Percentiles rank a stretch among this genome's conserved stretches.
phyloP scores from a whole-genome alignment of 176 grass and related monocot genomes.

The Metroxylon sagu region DNA sequence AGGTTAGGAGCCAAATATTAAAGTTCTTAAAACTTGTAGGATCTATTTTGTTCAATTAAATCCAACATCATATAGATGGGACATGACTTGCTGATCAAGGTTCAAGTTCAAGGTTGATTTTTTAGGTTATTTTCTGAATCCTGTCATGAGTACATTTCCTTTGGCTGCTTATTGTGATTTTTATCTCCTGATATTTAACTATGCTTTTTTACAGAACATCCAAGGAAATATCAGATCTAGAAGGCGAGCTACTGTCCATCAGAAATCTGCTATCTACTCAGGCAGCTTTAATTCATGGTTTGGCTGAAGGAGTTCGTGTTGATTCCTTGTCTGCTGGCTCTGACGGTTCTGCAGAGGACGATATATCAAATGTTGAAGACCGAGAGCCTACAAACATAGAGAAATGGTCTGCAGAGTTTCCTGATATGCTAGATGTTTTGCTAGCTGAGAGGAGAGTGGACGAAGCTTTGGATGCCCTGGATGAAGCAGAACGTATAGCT shows the following conservation, averaged over 20 bases:
- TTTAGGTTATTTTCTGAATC: no score
- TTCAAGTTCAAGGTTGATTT: no score
- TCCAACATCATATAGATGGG: no score
- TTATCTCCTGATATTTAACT: background rate
- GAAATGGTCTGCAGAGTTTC: slow-evolving; percentile 87
- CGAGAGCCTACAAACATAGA: slow-evolving; percentile 74
- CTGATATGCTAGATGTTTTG: slow-evolving; percentile 76
- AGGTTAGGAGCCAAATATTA: no score
- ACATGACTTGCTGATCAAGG: no score
- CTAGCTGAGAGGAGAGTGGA: slow-evolving; percentile 89
- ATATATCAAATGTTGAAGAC: slow-evolving; percentile 56
- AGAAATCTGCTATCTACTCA: slow-evolving; percentile 79
- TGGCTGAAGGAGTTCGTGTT: slow-evolving; percentile 74
- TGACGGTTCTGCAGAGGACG: slow-evolving; percentile 42
- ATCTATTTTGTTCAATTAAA: no score
- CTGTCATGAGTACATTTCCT: no score
- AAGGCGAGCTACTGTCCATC: slow-evolving; percentile 89
- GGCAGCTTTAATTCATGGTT: slow-evolving; percentile 66
- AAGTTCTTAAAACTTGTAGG: no score
- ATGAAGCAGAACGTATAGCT: slow-evolving; percentile 65
- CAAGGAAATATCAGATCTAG: slow-evolving; percentile 92
- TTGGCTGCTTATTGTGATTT: background rate
- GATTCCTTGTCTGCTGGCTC: slow-evolving; percentile 52
- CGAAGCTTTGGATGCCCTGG: slow-evolving; percentile 83
- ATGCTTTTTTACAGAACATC: slow-evolving; percentile 53